Evolutionary conservation across 495 filamentous ascomycete species (phyloP), one percentile per base, ranked within the genome.

Genomic region (Cryomyces antarcticus): DNA sequence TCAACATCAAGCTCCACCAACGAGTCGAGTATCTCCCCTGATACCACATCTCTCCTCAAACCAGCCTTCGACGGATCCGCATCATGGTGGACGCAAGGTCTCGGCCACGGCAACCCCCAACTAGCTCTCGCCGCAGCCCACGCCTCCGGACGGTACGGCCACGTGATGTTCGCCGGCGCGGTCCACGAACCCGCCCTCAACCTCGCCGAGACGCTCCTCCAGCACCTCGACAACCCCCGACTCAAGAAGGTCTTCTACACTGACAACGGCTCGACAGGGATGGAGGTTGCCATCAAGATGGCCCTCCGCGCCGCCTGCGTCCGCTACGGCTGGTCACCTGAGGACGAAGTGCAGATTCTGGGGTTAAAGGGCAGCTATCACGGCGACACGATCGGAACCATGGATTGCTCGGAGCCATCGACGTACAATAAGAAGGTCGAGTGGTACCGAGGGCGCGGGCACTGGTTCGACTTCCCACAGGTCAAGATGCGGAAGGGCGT

Each of bases 41-140:
- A 54, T 36, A 17, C 38, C 30, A 33, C 38, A n/a, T 30, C 47
- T 5, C 12, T 73, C 9, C 57, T 85, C 0, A 61, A 59, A 27
- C 67, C 78, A 6, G 73, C 74, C 0, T 83, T 85, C 40, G 81
- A 87, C 45, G 81, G 73, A 13, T 84, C 80, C 0, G 81, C 79
- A 12, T 84, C 80, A 0, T 87, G 81, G 81, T 87, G 81, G 81
- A 86, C 81, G 1, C 81, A 87, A 57, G 81, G 81, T 6, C 65
- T 87, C 5, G 81, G 81, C 6, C 81, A 87, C 49, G 78, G 72
- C 10, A 81, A 78, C 47, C 71, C 78, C 0, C 55, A 62, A 0
- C 64, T 87, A 5, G 64, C 78, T 6, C 66, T 84, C 5, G 70
- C 77, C 0, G 78, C 79, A 4, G 78, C 81, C 2, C 78, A 84